Percentiles rank a stretch among this genome's conserved stretches.
Conservation (phyloP, 495 filamentous ascomycete species). For the Halenospora varia region DNA sequence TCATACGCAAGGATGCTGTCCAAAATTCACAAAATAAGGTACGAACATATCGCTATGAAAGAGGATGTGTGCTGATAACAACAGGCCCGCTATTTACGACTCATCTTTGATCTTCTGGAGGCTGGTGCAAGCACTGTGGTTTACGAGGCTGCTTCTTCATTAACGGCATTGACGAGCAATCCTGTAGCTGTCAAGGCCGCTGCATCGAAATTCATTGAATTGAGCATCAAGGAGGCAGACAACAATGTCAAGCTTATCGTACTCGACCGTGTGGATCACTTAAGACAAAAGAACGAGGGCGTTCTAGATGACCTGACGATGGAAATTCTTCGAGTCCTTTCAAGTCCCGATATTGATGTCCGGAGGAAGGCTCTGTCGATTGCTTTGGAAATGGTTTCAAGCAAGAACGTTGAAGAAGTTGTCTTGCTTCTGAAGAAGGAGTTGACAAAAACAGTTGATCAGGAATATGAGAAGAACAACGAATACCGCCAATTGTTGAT, state of each 20-base stretch:
- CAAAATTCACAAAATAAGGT: slow-evolving; percentile 93
- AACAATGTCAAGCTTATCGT: slow-evolving; percentile 99
- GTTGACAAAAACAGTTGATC: slow-evolving; percentile 93
- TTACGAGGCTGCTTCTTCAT: slow-evolving; percentile 97
- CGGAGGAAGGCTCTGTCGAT: slow-evolving; percentile 87
- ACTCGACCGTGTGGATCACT: slow-evolving; percentile 86
- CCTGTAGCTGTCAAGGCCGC: slow-evolving; percentile 97
- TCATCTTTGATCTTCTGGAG: slow-evolving; percentile 97
- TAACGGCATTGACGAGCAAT: slow-evolving; percentile 91
- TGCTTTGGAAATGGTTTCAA: slow-evolving; percentile 95
- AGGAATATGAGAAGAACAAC: slow-evolving; percentile 98
- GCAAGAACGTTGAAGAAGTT: slow-evolving; percentile 98
- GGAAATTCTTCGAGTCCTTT: slow-evolving; percentile 95
- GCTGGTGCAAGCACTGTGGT: slow-evolving; percentile 91
- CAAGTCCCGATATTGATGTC: slow-evolving; percentile 94
- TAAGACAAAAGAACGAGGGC: slow-evolving; percentile 88
- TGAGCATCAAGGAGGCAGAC: slow-evolving; percentile 93
- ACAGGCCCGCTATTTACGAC: slow-evolving; percentile 80
- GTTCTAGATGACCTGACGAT: slow-evolving; percentile 94
- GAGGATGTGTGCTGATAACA: slow-evolving; percentile 18
- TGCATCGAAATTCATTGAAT: slow-evolving; percentile 91
- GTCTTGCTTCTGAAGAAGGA: slow-evolving; percentile 96
- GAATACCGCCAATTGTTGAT: slow-evolving; percentile 96
- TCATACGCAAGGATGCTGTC: slow-evolving; percentile 95
- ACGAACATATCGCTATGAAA: slow-evolving; percentile 30